Conservation (phyloP, 768 basidiomycete species). For the Tricholoma hemisulphureum region DNA sequence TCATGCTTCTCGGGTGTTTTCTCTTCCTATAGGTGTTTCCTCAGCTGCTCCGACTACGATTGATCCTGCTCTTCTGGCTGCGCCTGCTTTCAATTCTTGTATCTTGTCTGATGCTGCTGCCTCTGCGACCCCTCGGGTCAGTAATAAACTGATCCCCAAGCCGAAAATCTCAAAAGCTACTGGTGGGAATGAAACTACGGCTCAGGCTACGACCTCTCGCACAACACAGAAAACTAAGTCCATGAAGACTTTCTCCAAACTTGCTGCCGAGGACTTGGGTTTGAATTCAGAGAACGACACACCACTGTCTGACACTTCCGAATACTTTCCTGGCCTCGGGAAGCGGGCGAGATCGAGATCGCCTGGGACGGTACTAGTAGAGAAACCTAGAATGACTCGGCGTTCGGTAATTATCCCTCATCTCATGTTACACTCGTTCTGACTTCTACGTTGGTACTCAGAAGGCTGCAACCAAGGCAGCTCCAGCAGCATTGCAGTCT, state of each 20-base stretch:
- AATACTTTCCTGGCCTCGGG: constrained; percentile 4
- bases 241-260: constrained; percentile 4
- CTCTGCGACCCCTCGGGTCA: not conserved
- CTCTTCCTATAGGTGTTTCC: not conserved
- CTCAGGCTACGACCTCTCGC: not conserved
- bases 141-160: not conserved
- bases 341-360: constrained; percentile 14
- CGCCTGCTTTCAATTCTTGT: not conserved
- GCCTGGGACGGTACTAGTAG: not conserved
- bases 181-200: not conserved
- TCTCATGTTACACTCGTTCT: not conserved
- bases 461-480: not conserved
- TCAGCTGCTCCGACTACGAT: not conserved
- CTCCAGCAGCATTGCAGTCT: not conserved
- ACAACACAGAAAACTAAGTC: not conserved
- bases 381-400: constrained; percentile 3
- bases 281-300: constrained; percentile 17
- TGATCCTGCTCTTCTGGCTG: not conserved
- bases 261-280: not conserved
- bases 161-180: not conserved
- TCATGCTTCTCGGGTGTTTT: not conserved
- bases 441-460: not conserved
- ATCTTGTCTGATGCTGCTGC: not conserved
- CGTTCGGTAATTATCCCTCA: constrained; percentile 11
- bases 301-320: constrained; percentile 13